Conservation (phyloP, 2,329 filamentous ascomycete species). For the Colletotrichum paranaense region DNA sequence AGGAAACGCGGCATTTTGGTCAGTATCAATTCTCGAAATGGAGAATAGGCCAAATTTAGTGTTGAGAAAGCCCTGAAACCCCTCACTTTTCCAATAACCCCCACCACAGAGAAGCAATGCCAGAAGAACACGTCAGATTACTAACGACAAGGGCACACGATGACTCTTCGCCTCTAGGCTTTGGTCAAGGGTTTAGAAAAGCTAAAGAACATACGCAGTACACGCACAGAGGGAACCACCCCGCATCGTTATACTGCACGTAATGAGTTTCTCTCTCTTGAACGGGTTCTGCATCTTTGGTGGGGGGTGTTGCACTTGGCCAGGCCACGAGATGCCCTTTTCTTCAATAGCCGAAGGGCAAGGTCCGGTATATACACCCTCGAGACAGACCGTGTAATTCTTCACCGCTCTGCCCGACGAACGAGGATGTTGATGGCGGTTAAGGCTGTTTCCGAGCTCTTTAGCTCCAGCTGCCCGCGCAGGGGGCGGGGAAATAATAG, state of each 20-base stretch:
- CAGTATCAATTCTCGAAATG: neutral
- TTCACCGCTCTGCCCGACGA: constrained; percentile 18
- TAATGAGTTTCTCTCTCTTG: constrained; percentile 4
- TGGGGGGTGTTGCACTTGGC: neutral
- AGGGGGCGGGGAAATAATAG: neutral
- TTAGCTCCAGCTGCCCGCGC: constrained; percentile 4
- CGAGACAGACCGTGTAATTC: neutral
- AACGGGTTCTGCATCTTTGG: neutral
- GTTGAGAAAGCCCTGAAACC: neutral
- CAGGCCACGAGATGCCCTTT: neutral
- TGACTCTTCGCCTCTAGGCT: constrained; percentile 1
- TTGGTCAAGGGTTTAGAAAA: neutral
- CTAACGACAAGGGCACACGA: neutral
- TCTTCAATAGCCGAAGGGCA: neutral
- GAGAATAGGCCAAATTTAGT: neutral
- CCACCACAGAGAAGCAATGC: neutral
- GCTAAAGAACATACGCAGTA: neutral
- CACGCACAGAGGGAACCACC: neutral
- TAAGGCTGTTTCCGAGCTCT: constrained; percentile 11
- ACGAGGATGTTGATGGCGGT: neutral
- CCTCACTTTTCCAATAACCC: neutral
- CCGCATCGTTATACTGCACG: constrained; percentile 25
- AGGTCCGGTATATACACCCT: neutral
- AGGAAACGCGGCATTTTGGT: constrained; percentile 16
- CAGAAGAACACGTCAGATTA: neutral